Evolutionary conservation across 2,329 filamentous ascomycete genomes (phyloP).

Genomic region (Pseudocercospora eumusae): DNA sequence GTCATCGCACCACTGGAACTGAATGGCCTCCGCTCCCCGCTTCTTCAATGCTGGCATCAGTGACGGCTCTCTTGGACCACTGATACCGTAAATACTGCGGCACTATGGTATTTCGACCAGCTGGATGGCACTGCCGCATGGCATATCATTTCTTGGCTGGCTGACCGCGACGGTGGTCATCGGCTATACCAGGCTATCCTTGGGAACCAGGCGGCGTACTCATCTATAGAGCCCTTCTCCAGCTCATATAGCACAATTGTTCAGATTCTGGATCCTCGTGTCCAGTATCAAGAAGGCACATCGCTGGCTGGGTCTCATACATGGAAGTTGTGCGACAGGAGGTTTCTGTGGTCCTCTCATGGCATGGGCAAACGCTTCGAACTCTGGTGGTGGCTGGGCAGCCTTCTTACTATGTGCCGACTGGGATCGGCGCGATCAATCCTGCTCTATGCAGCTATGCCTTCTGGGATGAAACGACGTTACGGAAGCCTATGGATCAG

Average conservation of each 20-base stretch:
- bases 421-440: constrained; percentile 25
- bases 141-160: constrained; percentile 62
- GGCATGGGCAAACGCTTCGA: constrained; percentile 25
- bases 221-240: constrained; percentile 56
- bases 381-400: constrained; percentile 20
- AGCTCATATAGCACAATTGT: constrained; percentile 56
- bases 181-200: constrained; percentile 53
- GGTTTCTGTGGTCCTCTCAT: constrained; percentile 23
- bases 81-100: constrained; percentile 64
- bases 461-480: constrained; percentile 19
- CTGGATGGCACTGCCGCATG: constrained; percentile 48
- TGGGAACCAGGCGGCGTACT: constrained; percentile 61
- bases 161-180: constrained; percentile 60
- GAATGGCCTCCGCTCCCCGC: constrained; percentile 53
- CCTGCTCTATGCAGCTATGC: constrained; percentile 21
- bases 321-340: constrained; percentile 26
- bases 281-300: constrained; percentile 33
- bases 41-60: constrained; percentile 68
- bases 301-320: constrained; percentile 26
- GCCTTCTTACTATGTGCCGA: constrained; percentile 25
- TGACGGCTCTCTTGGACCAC: constrained; percentile 63
- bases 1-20: constrained; percentile 15
- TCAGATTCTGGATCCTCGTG: constrained; percentile 62
- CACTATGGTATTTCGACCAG: constrained; percentile 58
- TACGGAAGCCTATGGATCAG: background rate